Base-by-base conservation (phyloP, 2,329 filamentous ascomycete genomes). In the Nemania diffusa region DNA sequence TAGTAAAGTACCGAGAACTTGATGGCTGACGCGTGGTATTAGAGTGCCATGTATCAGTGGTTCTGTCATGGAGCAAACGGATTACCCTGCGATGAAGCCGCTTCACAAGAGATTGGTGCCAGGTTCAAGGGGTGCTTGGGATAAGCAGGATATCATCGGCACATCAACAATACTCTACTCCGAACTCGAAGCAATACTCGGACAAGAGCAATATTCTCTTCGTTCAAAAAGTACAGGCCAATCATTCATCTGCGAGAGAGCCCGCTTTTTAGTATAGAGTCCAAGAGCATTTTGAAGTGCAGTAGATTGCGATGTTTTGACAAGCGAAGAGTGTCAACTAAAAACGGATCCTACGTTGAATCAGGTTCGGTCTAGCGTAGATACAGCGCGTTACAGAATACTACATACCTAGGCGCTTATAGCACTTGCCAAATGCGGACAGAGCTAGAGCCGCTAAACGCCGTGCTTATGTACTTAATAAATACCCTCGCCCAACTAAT, bases 341-440 rank as follows among this genome's bases (percentile, higher is more conserved):
- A 24, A 48, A 51, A 52, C n/a, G 9, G 48, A 11, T 44, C 24
- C 15, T 37, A 7, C 26, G 24, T 29, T 26, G 13, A 56, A 56
- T 40, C 44, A 46, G 44, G 44, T 40, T 40, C 11, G 37, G 37
- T 40, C 37, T 40, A 40, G 37, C 37, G 37, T 40, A 22, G 44
- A 11, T 46, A 24, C 44, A 29, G 29, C 17, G 37, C 13, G 15
- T 5, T 11, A 40, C 17, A 11, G 5, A 15, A 40, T 17, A 40
- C 15, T 17, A 40, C 15, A 7, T 15, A 40, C 5, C 8, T 40
- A 3, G 6, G 6, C 15, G 20, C 3, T 11, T 7, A 46, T 32
- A 26, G 22, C 17, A 55, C 15, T 56, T 51, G 51, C 57, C 42
- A 32, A 50, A 65, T 65, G 17, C 9, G 57, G 63, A 46, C 2